Evolutionary conservation across 116 monocot species (phyloP).

Genomic region (Dioscorea cayenensis): DNA sequence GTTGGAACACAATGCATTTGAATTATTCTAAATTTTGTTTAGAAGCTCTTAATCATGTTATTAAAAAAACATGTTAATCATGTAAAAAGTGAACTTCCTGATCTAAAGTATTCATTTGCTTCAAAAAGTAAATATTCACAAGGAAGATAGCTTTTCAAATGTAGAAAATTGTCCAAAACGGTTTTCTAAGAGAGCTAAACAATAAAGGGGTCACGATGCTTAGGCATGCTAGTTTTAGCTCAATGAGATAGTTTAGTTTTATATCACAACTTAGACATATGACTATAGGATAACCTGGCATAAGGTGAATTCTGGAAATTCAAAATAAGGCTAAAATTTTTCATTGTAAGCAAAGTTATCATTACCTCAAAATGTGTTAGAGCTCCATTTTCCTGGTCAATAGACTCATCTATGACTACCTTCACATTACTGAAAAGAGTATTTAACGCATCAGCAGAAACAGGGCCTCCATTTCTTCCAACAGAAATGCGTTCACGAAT

Average conservation of each 20-base stretch:
- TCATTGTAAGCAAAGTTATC: neutral
- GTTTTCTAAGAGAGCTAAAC: no score
- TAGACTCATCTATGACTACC: slow-evolving; percentile 54
- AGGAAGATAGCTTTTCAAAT: no score
- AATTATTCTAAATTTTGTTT: no score
- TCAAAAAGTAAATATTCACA: no score
- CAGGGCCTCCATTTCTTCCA: slow-evolving; percentile 59
- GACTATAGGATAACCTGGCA: no score
- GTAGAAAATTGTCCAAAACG: no score
- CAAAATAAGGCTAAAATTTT: neutral
- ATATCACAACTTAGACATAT: neutral
- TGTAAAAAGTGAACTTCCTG: no score
- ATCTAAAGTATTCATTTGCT: no score
- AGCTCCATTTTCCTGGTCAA: slow-evolving; percentile 68
- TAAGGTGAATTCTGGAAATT: neutral
- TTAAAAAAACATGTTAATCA: no score
- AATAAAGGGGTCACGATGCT: neutral
- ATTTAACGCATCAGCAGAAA: slow-evolving; percentile 44
- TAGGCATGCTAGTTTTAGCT: neutral
- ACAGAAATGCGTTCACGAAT: slow-evolving; percentile 87
- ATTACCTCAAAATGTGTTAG: slow-evolving; percentile 94
- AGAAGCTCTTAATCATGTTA: no score
- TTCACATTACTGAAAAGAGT: slow-evolving; percentile 45
- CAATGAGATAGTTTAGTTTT: neutral
- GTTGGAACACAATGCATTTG: no score